Conservation (phyloP, 1,284 basidiomycete genomes). For the Coniferiporia sulphurascens region DNA sequence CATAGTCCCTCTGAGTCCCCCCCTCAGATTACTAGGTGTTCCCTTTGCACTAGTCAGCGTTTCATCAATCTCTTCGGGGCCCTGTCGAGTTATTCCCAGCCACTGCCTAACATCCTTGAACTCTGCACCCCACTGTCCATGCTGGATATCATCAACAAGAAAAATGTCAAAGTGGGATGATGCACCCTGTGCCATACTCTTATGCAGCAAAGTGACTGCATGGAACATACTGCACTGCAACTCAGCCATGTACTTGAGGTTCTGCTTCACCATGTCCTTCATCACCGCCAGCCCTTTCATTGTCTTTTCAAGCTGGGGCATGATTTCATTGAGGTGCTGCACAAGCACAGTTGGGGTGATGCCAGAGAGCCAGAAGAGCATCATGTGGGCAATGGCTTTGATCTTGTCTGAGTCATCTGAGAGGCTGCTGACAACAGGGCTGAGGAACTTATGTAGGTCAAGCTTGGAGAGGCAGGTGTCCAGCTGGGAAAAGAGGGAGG, state of each 20-base stretch:
- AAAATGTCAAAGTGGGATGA: conserved; percentile 73
- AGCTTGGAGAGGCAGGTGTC: conserved; percentile 87
- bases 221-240: conserved; percentile 83
- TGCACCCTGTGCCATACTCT: conserved; percentile 53
- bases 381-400: conserved; percentile 95
- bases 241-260: conserved; percentile 90
- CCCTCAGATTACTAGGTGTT: no score
- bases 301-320: conserved; percentile 76
- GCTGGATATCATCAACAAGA: conserved; percentile 65
- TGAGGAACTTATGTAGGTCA: conserved; percentile 82
- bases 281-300: conserved; percentile 90
- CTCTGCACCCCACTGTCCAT: conserved; percentile 61
- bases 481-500: conserved; percentile 42
- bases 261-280: conserved; percentile 96
- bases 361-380: conserved; percentile 86
- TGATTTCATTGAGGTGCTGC: conserved; percentile 84
- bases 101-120: no score
- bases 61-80: no score
- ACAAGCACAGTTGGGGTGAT: conserved; percentile 78
- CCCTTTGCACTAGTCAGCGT: no score
- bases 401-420: conserved; percentile 92
- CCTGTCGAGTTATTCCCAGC: no score
- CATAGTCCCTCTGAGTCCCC: no score
- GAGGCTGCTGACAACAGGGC: conserved; percentile 78
- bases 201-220: conserved; percentile 81